Percentiles rank a stretch among this genome's conserved stretches.
phyloP scores from a whole-genome alignment of 225 moss, liverwort and hornwort species.

The Antitrichia curtipendula region DNA sequence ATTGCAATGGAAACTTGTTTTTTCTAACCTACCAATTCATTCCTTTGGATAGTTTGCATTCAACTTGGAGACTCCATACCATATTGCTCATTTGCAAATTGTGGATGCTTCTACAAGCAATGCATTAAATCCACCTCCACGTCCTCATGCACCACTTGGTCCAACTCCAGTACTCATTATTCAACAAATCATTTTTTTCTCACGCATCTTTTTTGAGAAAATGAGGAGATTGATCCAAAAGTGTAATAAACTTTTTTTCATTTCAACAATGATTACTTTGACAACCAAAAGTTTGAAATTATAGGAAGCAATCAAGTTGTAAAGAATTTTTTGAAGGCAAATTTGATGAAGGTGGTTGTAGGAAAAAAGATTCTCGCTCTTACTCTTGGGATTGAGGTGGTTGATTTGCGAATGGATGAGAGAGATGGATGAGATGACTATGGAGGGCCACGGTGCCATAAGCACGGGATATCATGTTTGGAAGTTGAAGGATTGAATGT shows the following conservation, averaged over 20 bases:
- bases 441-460: fast-evolving
- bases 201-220: too few relatives aligned
- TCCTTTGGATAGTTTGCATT: neutral
- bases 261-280: neutral
- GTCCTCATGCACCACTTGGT: too few relatives aligned
- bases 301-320: neutral
- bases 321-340: neutral
- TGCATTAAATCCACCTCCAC: too few relatives aligned
- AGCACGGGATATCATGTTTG: neutral
- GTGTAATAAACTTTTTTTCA: neutral
- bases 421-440: neutral
- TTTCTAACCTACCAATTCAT: neutral
- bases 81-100: neutral
- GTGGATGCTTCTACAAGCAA: neutral
- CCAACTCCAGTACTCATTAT: too few relatives aligned
- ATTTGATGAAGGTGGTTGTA: neutral
- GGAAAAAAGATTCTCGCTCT: neutral
- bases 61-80: too few relatives aligned
- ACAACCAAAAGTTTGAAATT: neutral
- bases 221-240: too few relatives aligned
- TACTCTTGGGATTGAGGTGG: fast-evolving
- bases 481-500: neutral
- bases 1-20: neutral
- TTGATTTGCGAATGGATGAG: fast-evolving
- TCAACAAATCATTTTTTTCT: too few relatives aligned